Conservation (phyloP, 495 filamentous ascomycete genomes). For the Xylaria castorea region DNA sequence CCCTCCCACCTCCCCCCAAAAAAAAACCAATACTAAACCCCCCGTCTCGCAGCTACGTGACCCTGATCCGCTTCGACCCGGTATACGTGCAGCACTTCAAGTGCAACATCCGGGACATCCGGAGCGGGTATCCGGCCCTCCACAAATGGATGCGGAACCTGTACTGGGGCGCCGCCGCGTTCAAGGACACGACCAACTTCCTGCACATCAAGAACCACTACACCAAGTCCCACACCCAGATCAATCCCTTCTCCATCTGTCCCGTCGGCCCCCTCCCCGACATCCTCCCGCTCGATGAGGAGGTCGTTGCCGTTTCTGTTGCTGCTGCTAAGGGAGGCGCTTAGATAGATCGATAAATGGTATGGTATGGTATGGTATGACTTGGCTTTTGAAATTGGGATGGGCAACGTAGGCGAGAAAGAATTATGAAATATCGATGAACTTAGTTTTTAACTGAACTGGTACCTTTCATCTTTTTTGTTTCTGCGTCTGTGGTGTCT, state of each 20-base stretch:
- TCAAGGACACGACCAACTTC: conserved; percentile 70
- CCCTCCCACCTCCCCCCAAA: neutral
- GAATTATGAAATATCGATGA: neutral
- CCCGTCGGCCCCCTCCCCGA: conserved; percentile 71
- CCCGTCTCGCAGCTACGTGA: conserved; percentile 64
- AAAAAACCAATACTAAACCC: neutral
- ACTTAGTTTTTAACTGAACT: neutral
- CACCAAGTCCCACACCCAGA: conserved; percentile 59
- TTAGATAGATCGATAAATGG: neutral
- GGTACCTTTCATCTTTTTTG: neutral
- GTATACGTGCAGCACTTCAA: conserved; percentile 97
- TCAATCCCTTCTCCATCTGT: conserved; percentile 62
- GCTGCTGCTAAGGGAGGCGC: conserved; percentile 8
- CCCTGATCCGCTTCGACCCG: conserved; percentile 83
- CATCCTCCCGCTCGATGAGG: conserved; percentile 55
- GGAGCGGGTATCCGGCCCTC: conserved; percentile 74
- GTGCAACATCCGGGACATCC: conserved; percentile 84
- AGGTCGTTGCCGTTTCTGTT: conserved; percentile 48
- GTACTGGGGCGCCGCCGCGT: conserved; percentile 67
- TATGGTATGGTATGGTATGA: no score
- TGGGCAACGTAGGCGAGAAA: no score
- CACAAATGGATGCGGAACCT: conserved; percentile 71
- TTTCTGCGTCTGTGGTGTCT: neutral
- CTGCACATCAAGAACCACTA: conserved; percentile 65
- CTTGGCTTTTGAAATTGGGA: no score